Conservation (phyloP, 305 asterid genomes). For the Ruellia speciosa region DNA sequence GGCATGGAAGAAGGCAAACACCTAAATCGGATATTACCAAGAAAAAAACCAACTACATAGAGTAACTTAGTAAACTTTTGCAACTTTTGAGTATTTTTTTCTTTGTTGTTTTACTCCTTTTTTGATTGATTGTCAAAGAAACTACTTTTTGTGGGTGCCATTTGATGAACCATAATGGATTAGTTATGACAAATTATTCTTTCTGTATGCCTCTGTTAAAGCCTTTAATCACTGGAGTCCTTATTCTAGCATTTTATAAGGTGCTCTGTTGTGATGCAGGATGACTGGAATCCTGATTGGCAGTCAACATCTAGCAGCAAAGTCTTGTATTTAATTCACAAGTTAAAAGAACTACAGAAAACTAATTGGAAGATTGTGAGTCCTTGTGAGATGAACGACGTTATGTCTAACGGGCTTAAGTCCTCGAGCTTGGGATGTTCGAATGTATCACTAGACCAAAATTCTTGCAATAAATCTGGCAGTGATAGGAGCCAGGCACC, state of each 20-base stretch:
- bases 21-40: too few relatives aligned
- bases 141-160: too few relatives aligned
- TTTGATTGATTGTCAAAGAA: too few relatives aligned
- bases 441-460: conserved; percentile 21
- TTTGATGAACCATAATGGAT: too few relatives aligned
- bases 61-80: too few relatives aligned
- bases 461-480: conserved; percentile 25
- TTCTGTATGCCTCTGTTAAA: not conserved
- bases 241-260: conserved; percentile 14
- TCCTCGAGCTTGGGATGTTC: conserved; percentile 23
- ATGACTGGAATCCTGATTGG: conserved; percentile 99
- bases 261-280: conserved; percentile 43
- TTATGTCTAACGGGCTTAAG: conserved; percentile 24
- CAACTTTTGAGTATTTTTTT: too few relatives aligned
- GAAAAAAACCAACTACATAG: too few relatives aligned
- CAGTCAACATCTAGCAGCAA: conserved; percentile 97
- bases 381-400: conserved; percentile 29
- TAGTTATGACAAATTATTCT: not conserved
- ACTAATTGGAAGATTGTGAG: conserved; percentile 36
- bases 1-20: too few relatives aligned
- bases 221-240: conserved; percentile 8
- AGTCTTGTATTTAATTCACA: conserved; percentile 65
- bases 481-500: conserved; percentile 26
- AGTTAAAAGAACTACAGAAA: conserved; percentile 55
- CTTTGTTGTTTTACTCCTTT: too few relatives aligned